Evolutionary conservation across 768 basidiomycete genomes (phyloP), one percentile per base, ranked within the genome.

Genomic region (Boletus bicolor): DNA sequence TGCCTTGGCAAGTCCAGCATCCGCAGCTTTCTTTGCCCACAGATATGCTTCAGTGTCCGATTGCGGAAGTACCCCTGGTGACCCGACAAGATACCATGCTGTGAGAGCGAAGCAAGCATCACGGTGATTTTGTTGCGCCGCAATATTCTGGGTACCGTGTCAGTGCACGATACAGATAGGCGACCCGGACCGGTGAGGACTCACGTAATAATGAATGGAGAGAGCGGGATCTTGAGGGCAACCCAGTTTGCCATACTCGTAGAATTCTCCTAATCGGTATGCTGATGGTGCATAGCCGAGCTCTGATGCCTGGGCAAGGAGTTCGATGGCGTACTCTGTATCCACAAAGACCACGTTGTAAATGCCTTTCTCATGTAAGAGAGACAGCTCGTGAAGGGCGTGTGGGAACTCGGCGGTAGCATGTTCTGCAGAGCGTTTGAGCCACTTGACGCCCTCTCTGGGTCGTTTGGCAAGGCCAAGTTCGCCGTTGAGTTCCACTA

Each of bases 11-110:
- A 99, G 79, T 1, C 93, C 96, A 11, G 81, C 84, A 32, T 98
- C 95, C 17, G 94, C 95, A 24, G 97, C 94, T 66, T 87, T 94
- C 73, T 91, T 91, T 6, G 97, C 93, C 97, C 97, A 99, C 4
- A 99, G 77, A 73, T 86, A 98, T 11, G 97, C 97, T 68, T 99
- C 97, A 0, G 96, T 98, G 69, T 99, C 97, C 0, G 94, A 97
- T 68, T 99, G 97, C 1, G 97, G 96, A 15, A 99, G 82, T 2
- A 99, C 93, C 24, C 97, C 96, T 0, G 95, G 92, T 9, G 95
- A 98, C 45, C 97, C 97, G 56, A 98, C 96, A 60, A 99, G 87
- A 68, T 99, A 99, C 96, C 96, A 99, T 7, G 97, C 95, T 17
- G 97, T 98, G 41, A 99, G 79, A 1, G 97, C 96, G 67, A 98